phyloP scores from a whole-genome alignment of 768 basidiomycete species.

The Tylopilus vinaceipallidus region DNA sequence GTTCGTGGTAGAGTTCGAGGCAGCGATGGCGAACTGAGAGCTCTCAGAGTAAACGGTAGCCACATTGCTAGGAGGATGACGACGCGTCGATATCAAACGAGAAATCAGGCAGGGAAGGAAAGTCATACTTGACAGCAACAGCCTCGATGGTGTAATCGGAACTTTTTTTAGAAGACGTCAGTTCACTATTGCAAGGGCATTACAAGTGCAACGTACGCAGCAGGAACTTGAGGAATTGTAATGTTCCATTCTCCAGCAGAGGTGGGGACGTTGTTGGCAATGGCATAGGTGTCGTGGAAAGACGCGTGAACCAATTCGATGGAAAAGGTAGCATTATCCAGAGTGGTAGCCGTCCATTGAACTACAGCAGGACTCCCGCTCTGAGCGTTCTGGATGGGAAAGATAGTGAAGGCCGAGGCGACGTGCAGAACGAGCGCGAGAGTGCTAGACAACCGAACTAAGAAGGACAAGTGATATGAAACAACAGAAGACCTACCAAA shows the following conservation, averaged over 20 bases:
- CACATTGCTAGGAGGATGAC: conserved; percentile 38
- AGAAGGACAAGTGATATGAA: not conserved
- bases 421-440: conserved; percentile 45
- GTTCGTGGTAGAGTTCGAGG: conserved; percentile 4
- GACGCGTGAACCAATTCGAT: conserved; percentile 45
- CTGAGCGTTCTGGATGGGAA: conserved; percentile 33
- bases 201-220: conserved; percentile 35
- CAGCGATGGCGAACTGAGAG: conserved; percentile 42
- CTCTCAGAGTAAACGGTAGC: conserved; percentile 40
- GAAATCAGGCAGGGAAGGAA: not conserved
- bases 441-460: conserved; percentile 34
- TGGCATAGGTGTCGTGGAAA: conserved; percentile 54
- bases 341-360: conserved; percentile 41
- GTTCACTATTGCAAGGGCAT: not conserved
- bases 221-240: conserved; percentile 47
- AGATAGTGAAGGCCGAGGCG: conserved; percentile 44
- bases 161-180: conserved; percentile 10
- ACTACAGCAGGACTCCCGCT: conserved; percentile 40
- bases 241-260: conserved; percentile 34
- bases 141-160: conserved; percentile 48
- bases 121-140: conserved; percentile 39
- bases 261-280: conserved; percentile 53
- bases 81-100: not conserved
- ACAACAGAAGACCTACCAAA: conserved; percentile 36
- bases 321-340: conserved; percentile 44